These are phyloP conservation scores for Nyssa sinensis DNA, from an alignment of 148 eudicot species.

Conservation along the genomic window DNA sequence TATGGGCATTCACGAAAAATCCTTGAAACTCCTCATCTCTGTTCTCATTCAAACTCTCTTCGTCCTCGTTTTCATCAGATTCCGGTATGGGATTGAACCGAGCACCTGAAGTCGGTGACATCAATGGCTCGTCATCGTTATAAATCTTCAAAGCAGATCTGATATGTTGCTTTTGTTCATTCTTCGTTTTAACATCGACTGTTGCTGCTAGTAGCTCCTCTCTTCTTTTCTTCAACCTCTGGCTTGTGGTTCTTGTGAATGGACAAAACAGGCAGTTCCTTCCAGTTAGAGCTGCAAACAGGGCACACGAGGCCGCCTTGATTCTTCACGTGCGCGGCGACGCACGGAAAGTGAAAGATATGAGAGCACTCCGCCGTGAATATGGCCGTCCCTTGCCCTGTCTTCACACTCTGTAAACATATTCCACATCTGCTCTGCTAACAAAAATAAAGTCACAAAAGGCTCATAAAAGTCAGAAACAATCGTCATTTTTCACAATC, in stretches of 20 bases:
- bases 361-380: conserved; percentile 83
- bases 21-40: conserved; percentile 47
- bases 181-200: not conserved
- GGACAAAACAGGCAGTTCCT: conserved; percentile 52
- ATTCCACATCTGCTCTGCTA: conserved; percentile 58
- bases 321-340: conserved; percentile 47
- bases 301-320: conserved; percentile 54
- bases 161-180: conserved; percentile 1
- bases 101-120: conserved; percentile 52
- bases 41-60: not conserved
- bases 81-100: conserved; percentile 78
- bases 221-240: conserved; percentile 6
- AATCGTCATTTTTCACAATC: not conserved
- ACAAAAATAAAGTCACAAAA: not conserved
- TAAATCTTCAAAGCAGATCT: conserved; percentile 52
- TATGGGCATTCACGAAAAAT: conserved; percentile 36
- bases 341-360: conserved; percentile 71
- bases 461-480: not conserved
- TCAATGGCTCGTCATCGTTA: conserved; percentile 87
- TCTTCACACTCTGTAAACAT: conserved; percentile 56
- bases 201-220: conserved; percentile 5
- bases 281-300: conserved; percentile 68
- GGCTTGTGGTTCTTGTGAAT: conserved; percentile 4
- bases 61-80: conserved; percentile 55
- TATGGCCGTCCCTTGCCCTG: conserved; percentile 74